Evolutionary conservation across 441 rosid genomes (phyloP).

Genomic region (Euphorbia corollata): DNA sequence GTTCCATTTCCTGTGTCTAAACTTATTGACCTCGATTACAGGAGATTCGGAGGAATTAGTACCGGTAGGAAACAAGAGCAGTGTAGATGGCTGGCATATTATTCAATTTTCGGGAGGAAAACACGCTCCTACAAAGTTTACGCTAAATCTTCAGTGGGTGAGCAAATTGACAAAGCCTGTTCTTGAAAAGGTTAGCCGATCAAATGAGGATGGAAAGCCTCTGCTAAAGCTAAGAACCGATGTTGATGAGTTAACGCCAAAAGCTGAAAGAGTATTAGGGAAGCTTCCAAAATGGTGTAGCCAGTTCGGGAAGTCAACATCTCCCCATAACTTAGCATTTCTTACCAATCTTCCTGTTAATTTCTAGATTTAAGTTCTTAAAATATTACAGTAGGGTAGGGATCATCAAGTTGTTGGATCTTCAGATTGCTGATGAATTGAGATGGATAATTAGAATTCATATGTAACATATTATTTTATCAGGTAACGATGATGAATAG

Average conservation of each 20-base stretch:
- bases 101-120: slow-evolving; percentile 89
- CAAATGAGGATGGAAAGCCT: slow-evolving; percentile 28
- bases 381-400: neutral
- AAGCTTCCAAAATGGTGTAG: slow-evolving; percentile 80
- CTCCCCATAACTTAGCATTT: slow-evolving; percentile 63
- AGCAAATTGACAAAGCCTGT: slow-evolving; percentile 25
- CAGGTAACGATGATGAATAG: no score
- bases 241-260: slow-evolving; percentile 54
- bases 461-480: no score
- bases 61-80: slow-evolving; percentile 39
- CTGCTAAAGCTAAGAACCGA: slow-evolving; percentile 82
- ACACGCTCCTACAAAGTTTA: slow-evolving; percentile 51
- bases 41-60: slow-evolving; percentile 49
- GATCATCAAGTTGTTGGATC: neutral
- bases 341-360: slow-evolving; percentile 53
- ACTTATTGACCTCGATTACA: slow-evolving; percentile 20
- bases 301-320: slow-evolving; percentile 74
- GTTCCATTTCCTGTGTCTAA: neutral
- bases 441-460: no score
- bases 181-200: neutral
- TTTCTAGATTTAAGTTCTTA: slow-evolving; percentile 25
- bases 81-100: slow-evolving; percentile 65
- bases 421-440: neutral
- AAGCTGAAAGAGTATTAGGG: slow-evolving; percentile 37
- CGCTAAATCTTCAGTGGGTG: slow-evolving; percentile 45